These are phyloP conservation scores for Pleomassaria siparia DNA, from an alignment of 2,329 filamentous ascomycete genomes.

Conservation along the genomic window DNA sequence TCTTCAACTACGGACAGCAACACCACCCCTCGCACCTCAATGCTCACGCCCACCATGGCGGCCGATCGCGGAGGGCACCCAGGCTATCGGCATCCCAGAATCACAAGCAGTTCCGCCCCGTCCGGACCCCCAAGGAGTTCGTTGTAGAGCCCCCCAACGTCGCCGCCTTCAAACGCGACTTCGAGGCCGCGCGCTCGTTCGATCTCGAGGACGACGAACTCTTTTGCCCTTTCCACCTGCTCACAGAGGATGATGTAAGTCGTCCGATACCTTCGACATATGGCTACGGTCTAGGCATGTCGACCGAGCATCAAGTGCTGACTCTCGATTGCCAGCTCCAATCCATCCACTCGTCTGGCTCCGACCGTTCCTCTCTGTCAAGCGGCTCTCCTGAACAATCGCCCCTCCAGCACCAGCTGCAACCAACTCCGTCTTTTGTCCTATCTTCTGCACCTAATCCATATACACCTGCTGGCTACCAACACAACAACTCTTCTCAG, in stretches of 20 bases:
- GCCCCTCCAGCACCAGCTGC: constrained; percentile 80
- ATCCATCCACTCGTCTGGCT: constrained; percentile 85
- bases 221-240: constrained; percentile 82
- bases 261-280: constrained; percentile 22
- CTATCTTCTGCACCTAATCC: constrained; percentile 66
- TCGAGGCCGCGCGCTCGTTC: constrained; percentile 89
- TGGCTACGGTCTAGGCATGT: constrained; percentile 27
- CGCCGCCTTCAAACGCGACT: constrained; percentile 78
- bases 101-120: constrained; percentile 83
- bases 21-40: constrained; percentile 53
- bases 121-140: constrained; percentile 80
- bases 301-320: constrained; percentile 28
- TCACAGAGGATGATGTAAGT: constrained; percentile 89
- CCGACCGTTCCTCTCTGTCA: constrained; percentile 91
- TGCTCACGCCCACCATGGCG: constrained; percentile 71
- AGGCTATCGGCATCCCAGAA: constrained; percentile 73
- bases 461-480: constrained; percentile 62
- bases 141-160: constrained; percentile 75
- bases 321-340: constrained; percentile 64
- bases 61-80: constrained; percentile 81
- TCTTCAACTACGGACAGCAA: constrained; percentile 52
- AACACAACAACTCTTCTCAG: constrained; percentile 55
- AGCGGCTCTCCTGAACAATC: constrained; percentile 93
- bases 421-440: constrained; percentile 69
- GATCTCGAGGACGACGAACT: constrained; percentile 95